phyloP scores from a whole-genome alignment of 495 filamentous ascomycete genomes.

The Penicillium lagena region DNA sequence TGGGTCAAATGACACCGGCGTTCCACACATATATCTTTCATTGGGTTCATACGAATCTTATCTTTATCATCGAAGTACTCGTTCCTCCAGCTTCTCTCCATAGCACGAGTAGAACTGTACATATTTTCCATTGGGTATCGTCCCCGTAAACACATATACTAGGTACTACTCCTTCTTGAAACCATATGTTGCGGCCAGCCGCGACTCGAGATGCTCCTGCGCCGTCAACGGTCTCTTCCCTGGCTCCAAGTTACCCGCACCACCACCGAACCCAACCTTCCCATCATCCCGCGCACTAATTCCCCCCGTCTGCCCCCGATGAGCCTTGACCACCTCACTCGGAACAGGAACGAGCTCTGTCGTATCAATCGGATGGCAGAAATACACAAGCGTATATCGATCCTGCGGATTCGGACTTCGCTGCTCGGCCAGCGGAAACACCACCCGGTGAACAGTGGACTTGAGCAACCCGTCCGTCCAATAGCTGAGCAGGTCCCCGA shows the following conservation, averaged over 20 bases:
- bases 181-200: slow-evolving; percentile 71
- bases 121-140: too few relatives aligned
- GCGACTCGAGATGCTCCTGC: slow-evolving; percentile 69
- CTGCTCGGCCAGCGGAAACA: slow-evolving; percentile 56
- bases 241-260: slow-evolving; percentile 30
- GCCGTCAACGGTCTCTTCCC: slow-evolving; percentile 68
- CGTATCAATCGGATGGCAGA: slow-evolving; percentile 76
- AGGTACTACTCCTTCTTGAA: slow-evolving; percentile 25
- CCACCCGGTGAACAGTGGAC: slow-evolving; percentile 83
- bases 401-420: slow-evolving; percentile 48
- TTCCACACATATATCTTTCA: background rate
- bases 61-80: background rate
- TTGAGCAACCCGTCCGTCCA: slow-evolving; percentile 86
- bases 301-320: slow-evolving; percentile 25
- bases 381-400: slow-evolving; percentile 84
- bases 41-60: slow-evolving; percentile 6
- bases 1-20: slow-evolving; percentile 4
- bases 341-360: slow-evolving; percentile 72
- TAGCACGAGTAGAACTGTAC: too few relatives aligned
- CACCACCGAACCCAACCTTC: slow-evolving; percentile 35
- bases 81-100: too few relatives aligned
- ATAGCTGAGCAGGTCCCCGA: slow-evolving; percentile 82
- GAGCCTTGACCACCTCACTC: slow-evolving; percentile 48
- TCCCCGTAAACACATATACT: too few relatives aligned
- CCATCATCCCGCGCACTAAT: slow-evolving; percentile 12